phyloP scores from a whole-genome alignment of 805 yeast genomes.

The Yamadazyma sp. region DNA sequence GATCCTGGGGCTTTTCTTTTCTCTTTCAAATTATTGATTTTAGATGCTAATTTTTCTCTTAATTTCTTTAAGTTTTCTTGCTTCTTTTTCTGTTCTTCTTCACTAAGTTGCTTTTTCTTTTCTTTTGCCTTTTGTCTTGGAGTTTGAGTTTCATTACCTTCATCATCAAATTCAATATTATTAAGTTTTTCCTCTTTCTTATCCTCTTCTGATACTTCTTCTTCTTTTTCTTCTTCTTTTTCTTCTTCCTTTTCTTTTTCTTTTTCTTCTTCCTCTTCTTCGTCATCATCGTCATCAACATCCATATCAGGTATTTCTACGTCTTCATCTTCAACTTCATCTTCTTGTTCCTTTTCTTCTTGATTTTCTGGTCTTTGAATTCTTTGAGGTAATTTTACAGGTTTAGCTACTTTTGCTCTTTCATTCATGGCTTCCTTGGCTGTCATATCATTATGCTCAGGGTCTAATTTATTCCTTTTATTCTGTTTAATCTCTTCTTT shows the following conservation, averaged over 20 bases:
- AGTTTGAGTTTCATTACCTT: conserved; percentile 28
- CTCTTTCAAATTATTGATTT: conserved; percentile 66
- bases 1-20: conserved; percentile 92
- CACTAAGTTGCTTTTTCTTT: conserved; percentile 26
- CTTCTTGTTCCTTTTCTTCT: conserved; percentile 13
- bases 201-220: conserved; percentile 14
- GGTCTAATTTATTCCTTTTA: conserved; percentile 74
- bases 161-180: conserved; percentile 63
- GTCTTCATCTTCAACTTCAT: conserved; percentile 14
- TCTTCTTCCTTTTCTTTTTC: conserved; percentile 13
- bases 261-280: conserved; percentile 11
- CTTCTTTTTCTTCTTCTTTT: conserved; percentile 7
- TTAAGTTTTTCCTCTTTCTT: conserved; percentile 16
- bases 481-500: conserved; percentile 60
- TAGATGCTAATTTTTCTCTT: conserved; percentile 74
- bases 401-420: conserved; percentile 53
- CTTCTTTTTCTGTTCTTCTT: conserved; percentile 49
- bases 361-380: conserved; percentile 8
- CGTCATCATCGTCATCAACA: conserved; percentile 10
- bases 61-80: conserved; percentile 61
- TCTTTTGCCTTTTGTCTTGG: conserved; percentile 9
- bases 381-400: conserved; percentile 38
- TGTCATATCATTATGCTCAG: conserved; percentile 41
- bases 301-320: conserved; percentile 2
- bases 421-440: conserved; percentile 62